These are phyloP conservation scores for Spiromastix sp. DNA, from an alignment of 2,329 filamentous ascomycete species.

Conservation along the genomic window DNA sequence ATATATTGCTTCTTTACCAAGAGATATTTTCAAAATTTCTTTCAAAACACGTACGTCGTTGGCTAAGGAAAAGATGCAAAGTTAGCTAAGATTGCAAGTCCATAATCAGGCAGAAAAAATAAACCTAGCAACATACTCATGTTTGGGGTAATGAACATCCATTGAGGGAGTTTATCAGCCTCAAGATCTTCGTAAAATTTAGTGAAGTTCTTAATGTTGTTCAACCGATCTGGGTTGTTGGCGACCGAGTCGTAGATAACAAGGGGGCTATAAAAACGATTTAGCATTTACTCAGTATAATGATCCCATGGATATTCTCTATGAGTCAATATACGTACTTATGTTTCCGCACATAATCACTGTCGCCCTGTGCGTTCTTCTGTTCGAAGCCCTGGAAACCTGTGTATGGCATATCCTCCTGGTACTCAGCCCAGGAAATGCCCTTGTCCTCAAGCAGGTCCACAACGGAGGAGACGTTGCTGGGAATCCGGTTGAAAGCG, in stretches of 20 bases:
- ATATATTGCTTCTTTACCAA: too few species aligned
- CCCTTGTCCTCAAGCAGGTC: constrained; percentile 56
- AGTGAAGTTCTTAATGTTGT: constrained; percentile 64
- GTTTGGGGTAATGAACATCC: constrained; percentile 43
- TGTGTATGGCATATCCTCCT: constrained; percentile 66
- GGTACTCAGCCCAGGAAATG: constrained; percentile 62
- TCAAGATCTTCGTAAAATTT: constrained; percentile 58
- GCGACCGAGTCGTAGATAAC: constrained; percentile 58
- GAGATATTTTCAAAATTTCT: too few species aligned
- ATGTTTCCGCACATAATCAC: constrained; percentile 78
- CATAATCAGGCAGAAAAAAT: too few species aligned
- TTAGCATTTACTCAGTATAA: not conserved
- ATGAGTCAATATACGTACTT: constrained; percentile 31
- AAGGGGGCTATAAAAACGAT: constrained; percentile 23
- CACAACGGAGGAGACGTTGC: constrained; percentile 56
- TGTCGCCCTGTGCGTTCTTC: constrained; percentile 42
- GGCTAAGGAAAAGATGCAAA: not conserved
- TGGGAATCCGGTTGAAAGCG: constrained; percentile 46
- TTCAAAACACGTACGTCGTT: not conserved
- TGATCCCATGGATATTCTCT: not conserved
- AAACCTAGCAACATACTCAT: constrained; percentile 59
- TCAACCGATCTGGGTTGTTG: constrained; percentile 47
- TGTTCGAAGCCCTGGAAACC: constrained; percentile 58
- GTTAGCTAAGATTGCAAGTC: too few species aligned
- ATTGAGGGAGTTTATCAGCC: constrained; percentile 57